Evolutionary conservation across 2,329 filamentous ascomycete genomes (phyloP), one percentile per base, ranked within the genome.

Genomic region (Alternaria triticina): DNA sequence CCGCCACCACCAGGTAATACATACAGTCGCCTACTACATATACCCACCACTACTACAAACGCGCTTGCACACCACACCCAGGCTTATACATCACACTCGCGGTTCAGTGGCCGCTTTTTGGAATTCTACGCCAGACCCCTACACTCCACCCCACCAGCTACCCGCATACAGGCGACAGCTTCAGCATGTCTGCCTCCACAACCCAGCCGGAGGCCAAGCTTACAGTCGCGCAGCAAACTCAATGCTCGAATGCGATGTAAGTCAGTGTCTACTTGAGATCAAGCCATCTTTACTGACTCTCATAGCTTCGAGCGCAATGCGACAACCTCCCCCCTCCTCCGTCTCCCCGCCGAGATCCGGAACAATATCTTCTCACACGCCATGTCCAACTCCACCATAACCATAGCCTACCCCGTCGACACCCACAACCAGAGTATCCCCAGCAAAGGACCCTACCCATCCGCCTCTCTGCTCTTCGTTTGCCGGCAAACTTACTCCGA

Each of bases 141-240:
- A 36, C 6, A 36, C 15, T n/a, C 7, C 15, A 10, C 8, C 4
- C 33, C 2, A 40, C 33, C 33, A 40, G 3, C 33, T 17, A 40
- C 8, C 36, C 15, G 15, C 36, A 40, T 7, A 17, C 15, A 6
- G 5, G 9, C 15, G 8, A 17, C 36, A 10, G 33, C 33, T 40
- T 4, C 15, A n/a, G 8, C 4, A 40, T 40, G 8, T 3, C 8
- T 1, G 33, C n/a, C 8, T 6, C 7, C 8, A n/a, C 8, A n/a
- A 10, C n/a, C 4, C 33, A 40, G 15, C 1, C 33, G 15, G 15
- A 40, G 1, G 0, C 15, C 9, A 2, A 17, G 1, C 10, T 4
- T 0, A 40, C 0, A 3, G 5, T 11, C 36, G 36, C 36, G 8
- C 15, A 40, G 0, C 36, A 10, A 1, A 40, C 4, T 1, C 8